Evolutionary conservation across 2,329 filamentous ascomycete species (phyloP), one percentile per base, ranked within the genome.

Genomic region (Allantophomopsis cytisporea): DNA sequence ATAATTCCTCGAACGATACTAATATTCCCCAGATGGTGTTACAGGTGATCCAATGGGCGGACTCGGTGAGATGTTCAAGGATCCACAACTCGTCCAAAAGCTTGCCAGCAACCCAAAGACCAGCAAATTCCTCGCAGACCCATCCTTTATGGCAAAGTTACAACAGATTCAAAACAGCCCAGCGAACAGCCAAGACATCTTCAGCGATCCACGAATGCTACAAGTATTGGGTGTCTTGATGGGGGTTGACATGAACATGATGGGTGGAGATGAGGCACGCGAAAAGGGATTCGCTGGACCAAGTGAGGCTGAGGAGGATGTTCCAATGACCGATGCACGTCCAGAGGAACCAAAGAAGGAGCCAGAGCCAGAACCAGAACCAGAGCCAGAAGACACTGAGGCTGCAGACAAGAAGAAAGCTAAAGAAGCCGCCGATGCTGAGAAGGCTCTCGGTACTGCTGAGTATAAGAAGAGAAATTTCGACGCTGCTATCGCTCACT

Each of bases 391-490:
- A 54, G 86, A 94, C 49, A 87, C 94, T 54, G 91, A 96, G 60
- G 73, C 80, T 1, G 59, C 77, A 41, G 83, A 83, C 44, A 87
- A 88, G 63, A 83, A 83, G 64, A 84, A 91, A 68, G 85, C 86
- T 32, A 94, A 96, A 69, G 84, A 81, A 54, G 85, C 83, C 46
- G 91, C 88, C 35, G 91, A 98, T 52, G 84, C 87, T 59, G 83
- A 95, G 64, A 98, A 98, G 76, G 83, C 80, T 21, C 69, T 93
- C 41, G 91, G 91, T 42, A 98, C 89, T 12, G 86, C 91, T 51
- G 80, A 81, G 60, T 98, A 98, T 73, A 98, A 98, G 80, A 96
- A 96, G 75, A 81, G 86, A 50, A 80, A 95, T 57, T 95, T 98
- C 50, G 91, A 96, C 53, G 78, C 83, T 55, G 91, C 91, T 38